A percentile compares a stretch with the other conserved stretches of the same genome.
These are phyloP conservation scores for Globisporangium radiosum DNA, from an alignment of 352 stramenopile species.

Conservation along the genomic window DNA sequence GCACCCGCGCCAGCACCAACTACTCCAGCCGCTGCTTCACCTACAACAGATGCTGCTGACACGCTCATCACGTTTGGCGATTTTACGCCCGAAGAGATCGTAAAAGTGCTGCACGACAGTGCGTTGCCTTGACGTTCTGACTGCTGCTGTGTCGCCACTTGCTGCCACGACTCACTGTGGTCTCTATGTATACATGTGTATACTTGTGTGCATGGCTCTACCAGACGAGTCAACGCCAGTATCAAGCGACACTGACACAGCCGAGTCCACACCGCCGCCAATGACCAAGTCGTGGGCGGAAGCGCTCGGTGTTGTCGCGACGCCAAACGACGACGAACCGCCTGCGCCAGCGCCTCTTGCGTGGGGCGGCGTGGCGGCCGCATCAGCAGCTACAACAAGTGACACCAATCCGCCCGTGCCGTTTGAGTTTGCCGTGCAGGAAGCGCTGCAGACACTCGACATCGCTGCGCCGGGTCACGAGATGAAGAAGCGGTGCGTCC, in stretches of 20 bases:
- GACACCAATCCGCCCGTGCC: constrained; percentile 15
- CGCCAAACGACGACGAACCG: constrained; percentile 10
- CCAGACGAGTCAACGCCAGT: background rate
- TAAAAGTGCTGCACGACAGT: constrained; percentile 41
- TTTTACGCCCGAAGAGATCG: constrained; percentile 67
- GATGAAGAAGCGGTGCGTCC: constrained; percentile 69
- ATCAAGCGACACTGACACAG: constrained; percentile 6
- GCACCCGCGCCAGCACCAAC: background rate
- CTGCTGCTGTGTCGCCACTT: background rate
- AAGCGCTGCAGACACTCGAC: constrained; percentile 44
- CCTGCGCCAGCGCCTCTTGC: constrained; percentile 14
- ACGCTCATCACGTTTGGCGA: constrained; percentile 69
- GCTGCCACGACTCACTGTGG: too few relatives aligned
- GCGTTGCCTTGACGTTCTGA: constrained; percentile 6
- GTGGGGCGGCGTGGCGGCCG: constrained; percentile 20
- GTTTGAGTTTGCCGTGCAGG: constrained; percentile 68
- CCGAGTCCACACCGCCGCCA: background rate
- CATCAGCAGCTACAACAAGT: constrained; percentile 2
- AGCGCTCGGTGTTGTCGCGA: constrained; percentile 36
- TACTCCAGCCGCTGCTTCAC: background rate
- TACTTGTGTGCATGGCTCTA: constrained; percentile 5
- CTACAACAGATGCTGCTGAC: background rate
- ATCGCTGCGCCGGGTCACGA: constrained; percentile 59
- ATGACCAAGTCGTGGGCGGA: constrained; percentile 57
- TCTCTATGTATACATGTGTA: constrained; percentile 4